Evolutionary conservation across 2,329 filamentous ascomycete genomes (phyloP), one percentile per base, ranked within the genome.

Genomic region (Phialocephala sp.): DNA sequence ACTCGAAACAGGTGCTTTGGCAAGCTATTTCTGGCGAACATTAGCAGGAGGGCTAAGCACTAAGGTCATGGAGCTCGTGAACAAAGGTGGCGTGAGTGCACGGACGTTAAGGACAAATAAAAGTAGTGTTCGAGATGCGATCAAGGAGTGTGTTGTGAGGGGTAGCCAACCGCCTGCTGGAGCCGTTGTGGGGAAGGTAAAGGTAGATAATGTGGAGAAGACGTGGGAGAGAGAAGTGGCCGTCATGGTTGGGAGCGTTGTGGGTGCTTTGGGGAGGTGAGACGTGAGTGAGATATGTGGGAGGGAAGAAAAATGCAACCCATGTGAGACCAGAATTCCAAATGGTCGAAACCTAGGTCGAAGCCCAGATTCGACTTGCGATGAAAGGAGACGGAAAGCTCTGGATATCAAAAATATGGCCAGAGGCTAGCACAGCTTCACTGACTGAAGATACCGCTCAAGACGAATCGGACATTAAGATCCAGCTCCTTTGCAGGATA

Each of bases 21-120:
- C 93, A 1, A 94, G 91, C 0, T 97, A 94, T 77, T 99, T 97
- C 80, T 99, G 95, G 93, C 86, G 95, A 61, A 91, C 91, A 9
- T 85, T 98, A 73, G 95, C 95, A 0, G 88, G 91, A 0, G 89
- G 88, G 63, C 83, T 98, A 66, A 87, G 90, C 3, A 82, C 88
- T 0, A 86, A 92, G 24, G 93, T 97, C 0, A 90, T 93, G 77
- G 94, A 98, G 70, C 92, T 98, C 54, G 79, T 97, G 64, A 88
- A 85, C 67, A 87, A 92, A 65, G 94, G 94, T 1, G 94, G 95
- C 0, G 91, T 94, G 0, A 91, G 91, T 35, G 93, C 92, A 4
- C 85, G 95, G 65, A 94, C 92, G 4, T 80, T 99, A 69, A 87
- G 87, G 72, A 87, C 88, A 41, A 96, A 96, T 75, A 88, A 87